Evolutionary conservation across 148 eudicot genomes (phyloP), one percentile per base, ranked within the genome.

Genomic region (Rhododendron mucronatum): DNA sequence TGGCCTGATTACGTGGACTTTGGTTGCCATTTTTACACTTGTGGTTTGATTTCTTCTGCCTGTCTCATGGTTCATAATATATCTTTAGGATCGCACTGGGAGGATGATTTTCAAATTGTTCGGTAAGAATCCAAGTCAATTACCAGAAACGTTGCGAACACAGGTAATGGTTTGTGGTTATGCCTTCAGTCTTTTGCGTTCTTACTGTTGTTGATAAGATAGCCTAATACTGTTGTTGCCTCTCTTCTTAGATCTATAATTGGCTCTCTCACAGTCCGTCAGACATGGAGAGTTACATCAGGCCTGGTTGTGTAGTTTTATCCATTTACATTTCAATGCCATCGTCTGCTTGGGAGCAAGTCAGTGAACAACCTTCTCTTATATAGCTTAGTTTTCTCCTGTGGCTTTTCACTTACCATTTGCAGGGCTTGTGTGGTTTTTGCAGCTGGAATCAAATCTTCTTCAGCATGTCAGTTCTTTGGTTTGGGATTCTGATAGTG

Each of bases 241-340:
- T 87, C 44, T 83, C 75, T 80, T 57, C 87, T 82, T 89, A 96
- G 99, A 90, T 96, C 71, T 88, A 83, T 86, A 93, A 90, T 41
- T 95, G 99, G 99, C 98, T 96, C 74, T 88, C 93, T 86, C 92
- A 91, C 86, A 92, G 98, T 86, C 99, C 99, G 33, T 90, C 94
- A 23, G 99, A 96, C 55, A 94, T 96, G 93, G 99, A 96, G 87
- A 95, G 99, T 87, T 91, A 94, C 89, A 96, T 96, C 83, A 93
- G 98, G 88, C 99, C 99, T 88, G 99, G 99, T 77, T 96, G 99
- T 84, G 92, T 95, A 47, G 94, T 94, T 86, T 87, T 96, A 23
- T 90, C 98, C 16, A 84, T 95, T 61, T 96, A 96, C 87, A 57
- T 91, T 67, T 92, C 95, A 2, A 95, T 95, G 98, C 82, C 94